Base-by-base conservation (phyloP, 495 filamentous ascomycete species). In the Talaromyces liani region DNA sequence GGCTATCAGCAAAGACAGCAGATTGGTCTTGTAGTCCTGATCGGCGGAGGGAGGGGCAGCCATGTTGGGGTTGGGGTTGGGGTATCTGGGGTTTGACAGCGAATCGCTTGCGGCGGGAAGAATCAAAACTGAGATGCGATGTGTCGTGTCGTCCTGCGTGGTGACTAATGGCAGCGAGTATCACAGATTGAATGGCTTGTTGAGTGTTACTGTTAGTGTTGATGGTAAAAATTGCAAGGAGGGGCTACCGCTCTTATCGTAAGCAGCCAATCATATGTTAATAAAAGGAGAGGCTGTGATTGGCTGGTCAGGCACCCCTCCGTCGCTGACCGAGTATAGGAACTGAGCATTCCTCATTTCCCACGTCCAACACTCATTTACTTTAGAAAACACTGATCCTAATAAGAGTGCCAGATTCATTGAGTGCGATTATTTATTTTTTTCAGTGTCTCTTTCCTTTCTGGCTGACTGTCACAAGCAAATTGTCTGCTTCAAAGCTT, bases 1-100 rank as follows among this genome's bases (percentile, higher is more conserved):
- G 41, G 78, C 73, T 69, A 94, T 82, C 72, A 91, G 84, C 49
- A 89, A 82, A 55, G 83, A 74, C 16, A 97, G 82, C 74, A 98
- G 89, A 39, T 82, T 77, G 60, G 82, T 69, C 78, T 91, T 92
- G 77, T 83, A 79, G 70, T 80, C 71, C 69, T 76, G 72, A 53
- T 68, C 61, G 64, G 71, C 67, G 53, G 74, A 62, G 6, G 69
- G 65, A 41, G 75, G 62, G 62, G 68, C 64, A 49, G 63, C 24
- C 62, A 63, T 63, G 29, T 20, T 36, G 56, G 20, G 25, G 18
- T 53, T 24, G 22, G 22, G 22, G 22, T 24, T 24, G 22, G 20
- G 25, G 18, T 53, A 9, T 41, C 14, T 41, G 45, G 45, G n/a
- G 16, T 49, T 20, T 60, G 31, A 27, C 4, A 36, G 29, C 57